phyloP scores from a whole-genome alignment of 352 stramenopile species.

The Phytophthora cryptogea region DNA sequence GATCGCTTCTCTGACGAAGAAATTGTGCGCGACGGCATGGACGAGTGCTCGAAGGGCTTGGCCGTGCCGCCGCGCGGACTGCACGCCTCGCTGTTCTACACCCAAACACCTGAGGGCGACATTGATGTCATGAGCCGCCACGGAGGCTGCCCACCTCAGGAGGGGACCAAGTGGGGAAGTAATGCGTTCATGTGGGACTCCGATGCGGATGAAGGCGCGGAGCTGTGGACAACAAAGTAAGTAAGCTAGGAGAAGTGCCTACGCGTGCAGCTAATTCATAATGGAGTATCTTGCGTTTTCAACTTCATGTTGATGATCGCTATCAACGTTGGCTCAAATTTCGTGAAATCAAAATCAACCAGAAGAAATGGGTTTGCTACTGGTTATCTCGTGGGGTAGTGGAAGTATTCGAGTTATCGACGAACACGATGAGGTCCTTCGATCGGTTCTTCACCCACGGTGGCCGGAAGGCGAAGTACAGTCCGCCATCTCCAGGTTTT shows the following conservation, averaged over 20 bases:
- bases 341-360: background rate
- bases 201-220: conserved; percentile 76
- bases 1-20: conserved; percentile 70
- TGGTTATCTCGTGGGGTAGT: conserved; percentile 13
- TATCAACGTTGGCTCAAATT: too few species aligned
- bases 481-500: conserved; percentile 58
- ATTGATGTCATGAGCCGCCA: conserved; percentile 79
- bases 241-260: background rate
- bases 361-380: background rate
- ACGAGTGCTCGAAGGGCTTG: conserved; percentile 75
- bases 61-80: conserved; percentile 73
- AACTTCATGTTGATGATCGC: background rate
- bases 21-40: conserved; percentile 76
- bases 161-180: conserved; percentile 79
- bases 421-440: conserved; percentile 54
- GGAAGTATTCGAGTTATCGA: conserved; percentile 23
- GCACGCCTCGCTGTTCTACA: conserved; percentile 81
- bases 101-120: conserved; percentile 74
- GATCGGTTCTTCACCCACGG: conserved; percentile 69
- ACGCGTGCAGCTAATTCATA: conserved; percentile 18
- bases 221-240: conserved; percentile 84
- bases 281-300: conserved; percentile 10
- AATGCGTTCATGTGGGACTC: conserved; percentile 89
- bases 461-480: conserved; percentile 67
- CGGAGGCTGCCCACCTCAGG: conserved; percentile 78